These are phyloP conservation scores for Thyridium curvatum DNA, from an alignment of 2,329 filamentous ascomycete genomes.

Conservation along the genomic window DNA sequence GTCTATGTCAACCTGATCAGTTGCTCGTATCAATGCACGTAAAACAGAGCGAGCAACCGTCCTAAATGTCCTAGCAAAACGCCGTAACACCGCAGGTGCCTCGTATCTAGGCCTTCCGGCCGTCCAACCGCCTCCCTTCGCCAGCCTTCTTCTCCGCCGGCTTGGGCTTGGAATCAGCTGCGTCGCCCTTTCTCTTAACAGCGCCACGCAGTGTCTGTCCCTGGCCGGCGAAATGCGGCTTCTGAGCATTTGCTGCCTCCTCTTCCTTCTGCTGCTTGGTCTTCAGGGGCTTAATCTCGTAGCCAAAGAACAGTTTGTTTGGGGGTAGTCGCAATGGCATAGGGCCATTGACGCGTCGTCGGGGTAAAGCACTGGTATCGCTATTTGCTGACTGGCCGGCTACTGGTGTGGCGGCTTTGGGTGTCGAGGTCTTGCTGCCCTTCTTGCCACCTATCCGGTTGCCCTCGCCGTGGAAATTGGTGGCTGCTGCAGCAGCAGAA, in stretches of 20 bases:
- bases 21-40: too few relatives aligned
- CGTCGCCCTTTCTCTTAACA: slow-evolving; percentile 63
- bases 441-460: slow-evolving; percentile 83
- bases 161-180: slow-evolving; percentile 37
- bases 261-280: slow-evolving; percentile 66
- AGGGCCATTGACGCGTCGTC: slow-evolving; percentile 64
- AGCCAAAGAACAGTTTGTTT: slow-evolving; percentile 95
- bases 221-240: slow-evolving; percentile 75
- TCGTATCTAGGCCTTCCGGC: slow-evolving; percentile 19
- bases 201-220: slow-evolving; percentile 71
- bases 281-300: slow-evolving; percentile 84
- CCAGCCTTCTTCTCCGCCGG: slow-evolving; percentile 39
- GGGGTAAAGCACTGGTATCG: slow-evolving; percentile 25
- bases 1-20: too few relatives aligned
- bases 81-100: neutral
- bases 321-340: slow-evolving; percentile 78
- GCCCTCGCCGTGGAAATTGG: slow-evolving; percentile 74
- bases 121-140: slow-evolving; percentile 38
- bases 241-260: slow-evolving; percentile 56
- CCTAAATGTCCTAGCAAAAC: too few relatives aligned
- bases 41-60: too few relatives aligned
- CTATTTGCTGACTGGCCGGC: slow-evolving; percentile 38
- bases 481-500: slow-evolving; percentile 59
- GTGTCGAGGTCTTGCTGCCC: slow-evolving; percentile 65
- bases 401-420: slow-evolving; percentile 68